Base-by-base conservation (phyloP, 2,329 filamentous ascomycete genomes). In the Xylaria sp. region DNA sequence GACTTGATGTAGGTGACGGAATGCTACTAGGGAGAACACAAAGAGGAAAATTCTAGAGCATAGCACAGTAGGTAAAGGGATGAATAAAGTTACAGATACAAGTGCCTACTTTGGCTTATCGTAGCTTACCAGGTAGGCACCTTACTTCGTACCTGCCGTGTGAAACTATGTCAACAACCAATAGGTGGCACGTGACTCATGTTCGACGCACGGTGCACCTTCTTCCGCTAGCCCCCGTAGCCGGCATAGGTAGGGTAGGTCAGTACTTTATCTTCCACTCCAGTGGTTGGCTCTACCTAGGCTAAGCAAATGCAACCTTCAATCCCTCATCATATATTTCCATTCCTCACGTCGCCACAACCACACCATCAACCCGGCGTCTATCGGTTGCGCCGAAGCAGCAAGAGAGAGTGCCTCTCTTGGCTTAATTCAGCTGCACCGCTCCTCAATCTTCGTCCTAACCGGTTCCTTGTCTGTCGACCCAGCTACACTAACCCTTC, bases 121-220 rank as follows among this genome's bases (percentile, higher is more conserved):
- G 11, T 42, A 42, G 34, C 11, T 17, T 42, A 8, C 11, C 8
- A 17, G 7, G 19, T 48, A 48, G 45, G n/a, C 19, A 48, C 7
- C 19, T 42, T 48, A 21, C 14, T 50, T 2, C 19, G 21, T 50
- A n/a, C 17, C 17, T 19, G 45, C 17, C 4, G 9, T 30, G 48
- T 30, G 24, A 51, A 51, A 30, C 24, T 30, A 17, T 17, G 21
- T 30, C 24, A 30, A 19, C 12, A 45, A n/a, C 7, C 34, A 51
- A 36, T 19, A 14, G 32, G 12, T 8, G 48, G 24, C 67, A 69
- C 64, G 67, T 69, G 67, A 69, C 59, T 30, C 11, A 21, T 7
- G 3, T 34, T 17, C 21, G 55, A 64, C 59, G 67, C 67, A 69
- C 67, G 67, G 67, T 69, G 67, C 67, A 69, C 63, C 57, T 64